Conservation (phyloP, 257 asterid species). For the Gynochthodes officinalis region DNA sequence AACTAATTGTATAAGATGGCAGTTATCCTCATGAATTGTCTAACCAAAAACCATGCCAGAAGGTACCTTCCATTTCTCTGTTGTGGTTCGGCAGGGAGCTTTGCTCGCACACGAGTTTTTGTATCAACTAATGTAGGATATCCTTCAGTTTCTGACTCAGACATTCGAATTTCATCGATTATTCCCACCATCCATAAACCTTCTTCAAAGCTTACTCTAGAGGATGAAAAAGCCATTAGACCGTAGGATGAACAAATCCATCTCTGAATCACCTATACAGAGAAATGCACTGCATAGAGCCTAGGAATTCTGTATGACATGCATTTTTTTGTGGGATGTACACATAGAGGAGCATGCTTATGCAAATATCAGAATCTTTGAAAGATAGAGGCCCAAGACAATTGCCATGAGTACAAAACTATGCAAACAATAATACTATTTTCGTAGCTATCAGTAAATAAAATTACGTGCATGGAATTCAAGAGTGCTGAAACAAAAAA, state of each 20-base stretch:
- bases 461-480: not conserved
- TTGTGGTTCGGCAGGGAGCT: slow-evolving; percentile 76
- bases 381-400: not conserved
- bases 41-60: not conserved
- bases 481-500: not conserved
- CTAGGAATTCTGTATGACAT: not conserved
- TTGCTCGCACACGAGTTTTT: slow-evolving; percentile 72
- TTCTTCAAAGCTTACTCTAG: slow-evolving; percentile 74
- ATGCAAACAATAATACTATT: not conserved
- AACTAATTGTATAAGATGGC: not conserved
- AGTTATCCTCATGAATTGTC: not conserved
- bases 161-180: slow-evolving; percentile 84
- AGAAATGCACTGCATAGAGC: not conserved
- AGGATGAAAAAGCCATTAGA: slow-evolving; percentile 25
- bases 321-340: not conserved
- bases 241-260: not conserved
- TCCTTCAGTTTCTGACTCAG: slow-evolving; percentile 42
- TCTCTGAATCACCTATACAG: not conserved
- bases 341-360: not conserved
- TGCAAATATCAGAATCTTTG: not conserved
- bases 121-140: slow-evolving; percentile 68
- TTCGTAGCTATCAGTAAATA: not conserved
- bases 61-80: slow-evolving; percentile 83
- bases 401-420: not conserved
- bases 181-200: slow-evolving; percentile 92